Evolutionary conservation across 2,329 filamentous ascomycete species (phyloP), one percentile per base, ranked within the genome.

Genomic region (Cyphellophora europaea): DNA sequence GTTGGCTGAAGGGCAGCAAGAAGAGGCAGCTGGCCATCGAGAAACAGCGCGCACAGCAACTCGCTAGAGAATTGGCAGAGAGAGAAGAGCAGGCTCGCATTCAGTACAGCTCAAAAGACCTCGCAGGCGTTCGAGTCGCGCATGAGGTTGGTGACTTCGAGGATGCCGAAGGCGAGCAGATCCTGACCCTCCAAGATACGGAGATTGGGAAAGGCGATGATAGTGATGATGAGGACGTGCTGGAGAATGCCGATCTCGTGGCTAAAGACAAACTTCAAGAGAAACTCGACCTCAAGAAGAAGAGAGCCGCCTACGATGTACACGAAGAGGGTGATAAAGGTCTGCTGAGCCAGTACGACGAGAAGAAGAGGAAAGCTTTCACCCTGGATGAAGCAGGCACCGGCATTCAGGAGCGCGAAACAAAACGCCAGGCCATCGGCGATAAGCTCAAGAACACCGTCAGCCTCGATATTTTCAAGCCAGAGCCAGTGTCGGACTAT

Each of bases 11-110:
- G 49, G 80, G 80, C 40, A 81, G 89, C 57, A 96, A 93, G 70
- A 96, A 93, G 66, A 73, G 88, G 33, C 86, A 93, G 58, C 93
- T 87, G 70, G 84, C 88, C 61, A 88, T 96, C 25, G 82, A 77
- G 47, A 72, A 74, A 54, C 66, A 80, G 30, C 79, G 84, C 49
- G 77, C 79, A 18, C 74, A 82, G 47, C 71, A 70, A 53, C 58
- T 74, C 35, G 83, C 86, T 41, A 77, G 83, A 52, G 86, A 95
- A 55, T 63, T 86, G 30, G 84, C 79, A 6, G 84, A 85, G 41
- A 79, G 82, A 4, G 82, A 88, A 55, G 73, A 73, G 6, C 71
- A 66, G 3, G 72, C 72, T 1, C 74, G 73, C 3, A 78, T 77
- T 2, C 78, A 89, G 51, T 93, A 95, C 57, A 88, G 84, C 1